phyloP scores from a whole-genome alignment of 2,329 filamentous ascomycete genomes.

The Aureobasidium sp. region DNA sequence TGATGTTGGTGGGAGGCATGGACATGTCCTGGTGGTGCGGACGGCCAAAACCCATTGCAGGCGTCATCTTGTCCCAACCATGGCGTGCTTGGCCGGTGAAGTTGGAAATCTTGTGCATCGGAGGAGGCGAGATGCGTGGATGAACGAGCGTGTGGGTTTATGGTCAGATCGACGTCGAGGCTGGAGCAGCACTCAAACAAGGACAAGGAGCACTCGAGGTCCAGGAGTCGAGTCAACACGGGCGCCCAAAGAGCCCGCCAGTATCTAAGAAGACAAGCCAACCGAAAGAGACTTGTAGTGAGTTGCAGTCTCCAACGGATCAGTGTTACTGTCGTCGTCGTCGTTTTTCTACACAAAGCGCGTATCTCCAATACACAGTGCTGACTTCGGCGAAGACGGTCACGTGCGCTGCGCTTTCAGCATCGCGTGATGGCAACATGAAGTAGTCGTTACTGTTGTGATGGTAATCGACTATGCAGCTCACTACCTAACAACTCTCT shows the following conservation, averaged over 20 bases:
- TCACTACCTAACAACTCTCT: too few species aligned
- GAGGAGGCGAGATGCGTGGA: background rate
- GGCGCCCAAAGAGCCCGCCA: slow-evolving; percentile 10
- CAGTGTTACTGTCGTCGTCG: background rate
- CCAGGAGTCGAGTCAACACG: background rate
- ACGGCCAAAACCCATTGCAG: slow-evolving; percentile 48
- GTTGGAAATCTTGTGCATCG: slow-evolving; percentile 61
- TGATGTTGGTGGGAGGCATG: slow-evolving; percentile 37
- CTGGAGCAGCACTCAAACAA: background rate
- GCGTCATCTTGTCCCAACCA: slow-evolving; percentile 61
- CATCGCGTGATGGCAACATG: too few species aligned
- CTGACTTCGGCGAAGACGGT: too few species aligned
- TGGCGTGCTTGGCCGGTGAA: slow-evolving; percentile 58
- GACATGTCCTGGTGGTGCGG: slow-evolving; percentile 17
- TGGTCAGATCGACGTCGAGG: slow-evolving; percentile 7
- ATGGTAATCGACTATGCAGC: too few species aligned
- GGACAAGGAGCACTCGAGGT: background rate
- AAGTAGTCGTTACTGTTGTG: too few species aligned
- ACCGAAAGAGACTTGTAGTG: background rate
- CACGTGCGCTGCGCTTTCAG: too few species aligned
- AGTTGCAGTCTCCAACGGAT: background rate
- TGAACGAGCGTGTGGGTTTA: slow-evolving; percentile 9
- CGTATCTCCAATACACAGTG: background rate
- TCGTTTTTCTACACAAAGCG: slow-evolving; percentile 7
- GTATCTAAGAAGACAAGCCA: background rate